phyloP scores from a whole-genome alignment of 2,329 filamentous ascomycete genomes.

The Coniochaeta prunicola region DNA sequence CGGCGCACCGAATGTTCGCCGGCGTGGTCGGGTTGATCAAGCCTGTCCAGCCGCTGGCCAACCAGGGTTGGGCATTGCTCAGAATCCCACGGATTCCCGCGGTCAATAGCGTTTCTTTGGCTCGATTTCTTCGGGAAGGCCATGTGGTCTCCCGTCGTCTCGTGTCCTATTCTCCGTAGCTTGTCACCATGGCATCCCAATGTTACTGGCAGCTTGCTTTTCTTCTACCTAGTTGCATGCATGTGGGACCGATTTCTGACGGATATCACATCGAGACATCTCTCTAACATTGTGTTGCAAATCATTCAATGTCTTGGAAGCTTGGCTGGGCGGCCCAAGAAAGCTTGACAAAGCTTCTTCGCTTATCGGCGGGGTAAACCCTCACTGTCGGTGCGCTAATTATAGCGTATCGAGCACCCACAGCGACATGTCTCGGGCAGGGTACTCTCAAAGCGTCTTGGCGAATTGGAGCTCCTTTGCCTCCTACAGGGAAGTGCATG shows the following conservation, averaged over 20 bases:
- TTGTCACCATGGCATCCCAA: neutral
- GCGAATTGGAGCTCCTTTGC: neutral
- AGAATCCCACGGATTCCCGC: neutral
- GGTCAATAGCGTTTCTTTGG: neutral
- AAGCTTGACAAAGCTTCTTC: neutral
- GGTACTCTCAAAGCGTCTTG: neutral
- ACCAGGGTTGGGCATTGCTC: neutral
- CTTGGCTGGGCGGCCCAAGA: neutral
- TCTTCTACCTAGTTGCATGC: neutral
- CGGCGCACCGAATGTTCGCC: neutral
- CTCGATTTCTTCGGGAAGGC: neutral
- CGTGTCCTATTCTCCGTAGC: neutral
- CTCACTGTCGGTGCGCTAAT: neutral
- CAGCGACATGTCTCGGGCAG: neutral
- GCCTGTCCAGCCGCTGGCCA: neutral
- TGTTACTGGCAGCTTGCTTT: neutral
- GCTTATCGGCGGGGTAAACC: neutral
- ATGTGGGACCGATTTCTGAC: neutral
- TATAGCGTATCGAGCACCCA: neutral
- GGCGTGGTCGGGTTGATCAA: neutral
- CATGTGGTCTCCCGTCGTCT: neutral
- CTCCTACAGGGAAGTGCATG: too few species aligned
- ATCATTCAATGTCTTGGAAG: neutral
- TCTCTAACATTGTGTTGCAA: neutral
- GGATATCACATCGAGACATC: constrained; percentile 1